These are phyloP conservation scores for Sugiyamaella japonica DNA, from an alignment of 1,139 yeast genomes.

Conservation along the genomic window DNA sequence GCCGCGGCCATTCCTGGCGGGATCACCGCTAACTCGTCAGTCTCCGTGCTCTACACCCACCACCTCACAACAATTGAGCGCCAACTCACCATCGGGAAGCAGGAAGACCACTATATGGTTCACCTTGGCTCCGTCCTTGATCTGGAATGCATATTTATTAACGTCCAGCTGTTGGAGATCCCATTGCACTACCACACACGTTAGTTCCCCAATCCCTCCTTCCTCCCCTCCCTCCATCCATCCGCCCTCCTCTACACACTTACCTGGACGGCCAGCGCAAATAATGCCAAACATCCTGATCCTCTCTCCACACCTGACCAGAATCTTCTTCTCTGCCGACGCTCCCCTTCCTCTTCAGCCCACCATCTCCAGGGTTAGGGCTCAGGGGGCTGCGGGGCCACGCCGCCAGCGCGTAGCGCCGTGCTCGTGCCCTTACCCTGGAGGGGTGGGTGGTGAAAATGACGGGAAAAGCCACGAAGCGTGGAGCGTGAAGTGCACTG, in stretches of 20 bases:
- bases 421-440: conserved; percentile 6
- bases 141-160: conserved; percentile 59
- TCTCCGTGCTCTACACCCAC: not conserved
- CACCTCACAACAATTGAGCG: not conserved
- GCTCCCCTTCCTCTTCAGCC: too few relatives aligned
- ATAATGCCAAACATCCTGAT: conserved; percentile 48
- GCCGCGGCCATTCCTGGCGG: conserved; percentile 77
- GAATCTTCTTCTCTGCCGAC: too few relatives aligned
- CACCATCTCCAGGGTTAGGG: too few relatives aligned
- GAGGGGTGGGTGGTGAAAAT: not conserved
- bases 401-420: conserved; percentile 7
- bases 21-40: conserved; percentile 34
- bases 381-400: too few relatives aligned
- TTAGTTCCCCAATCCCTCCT: not conserved
- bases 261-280: conserved; percentile 46
- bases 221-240: too few relatives aligned
- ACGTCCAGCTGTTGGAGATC: conserved; percentile 57
- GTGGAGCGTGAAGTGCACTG: not conserved
- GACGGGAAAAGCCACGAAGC: conserved; percentile 11
- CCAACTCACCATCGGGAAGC: conserved; percentile 60
- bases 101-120: conserved; percentile 76
- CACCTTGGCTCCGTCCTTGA: conserved; percentile 61
- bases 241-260: not conserved
- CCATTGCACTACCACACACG: conserved; percentile 36
- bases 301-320: too few relatives aligned